Evolutionary conservation across 164 flowering plant genomes (phyloP).

Genomic region (Umbilicus rupestris): DNA sequence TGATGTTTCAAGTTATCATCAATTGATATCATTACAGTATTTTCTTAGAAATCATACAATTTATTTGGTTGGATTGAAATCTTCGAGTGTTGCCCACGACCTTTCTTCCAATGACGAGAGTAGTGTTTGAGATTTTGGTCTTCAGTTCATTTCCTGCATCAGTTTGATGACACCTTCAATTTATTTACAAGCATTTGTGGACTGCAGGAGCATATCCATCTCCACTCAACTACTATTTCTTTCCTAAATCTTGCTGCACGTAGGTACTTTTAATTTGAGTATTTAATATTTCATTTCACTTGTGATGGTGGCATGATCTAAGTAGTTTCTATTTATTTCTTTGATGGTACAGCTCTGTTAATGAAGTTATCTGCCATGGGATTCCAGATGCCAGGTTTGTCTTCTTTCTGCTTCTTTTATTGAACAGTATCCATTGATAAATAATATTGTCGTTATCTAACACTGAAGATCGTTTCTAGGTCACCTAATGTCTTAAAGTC

Average conservation of each 20-base stretch:
- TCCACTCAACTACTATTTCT: conserved; percentile 88
- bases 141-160: background rate
- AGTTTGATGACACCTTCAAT: background rate
- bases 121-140: conserved; percentile 4
- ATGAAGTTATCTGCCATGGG: conserved; percentile 98
- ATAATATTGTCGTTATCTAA: too few species aligned
- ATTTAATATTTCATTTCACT: conserved; percentile 1
- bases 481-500: too few species aligned
- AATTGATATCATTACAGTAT: too few species aligned
- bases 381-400: conserved; percentile 93
- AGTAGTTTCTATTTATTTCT: conserved; percentile 6
- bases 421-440: background rate
- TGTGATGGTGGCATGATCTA: background rate
- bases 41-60: too few species aligned
- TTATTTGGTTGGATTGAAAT: too few species aligned
- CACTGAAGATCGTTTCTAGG: too few species aligned
- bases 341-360: conserved; percentile 61
- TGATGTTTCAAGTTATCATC: too few species aligned
- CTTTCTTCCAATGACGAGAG: background rate
- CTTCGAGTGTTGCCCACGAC: too few species aligned
- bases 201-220: conserved; percentile 95
- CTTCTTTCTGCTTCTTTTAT: background rate
- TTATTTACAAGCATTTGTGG: background rate
- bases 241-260: conserved; percentile 99
- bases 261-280: conserved; percentile 49